Evolutionary conservation across 2,329 filamentous ascomycete genomes (phyloP).

Genomic region (Aspergillaceae sp.): DNA sequence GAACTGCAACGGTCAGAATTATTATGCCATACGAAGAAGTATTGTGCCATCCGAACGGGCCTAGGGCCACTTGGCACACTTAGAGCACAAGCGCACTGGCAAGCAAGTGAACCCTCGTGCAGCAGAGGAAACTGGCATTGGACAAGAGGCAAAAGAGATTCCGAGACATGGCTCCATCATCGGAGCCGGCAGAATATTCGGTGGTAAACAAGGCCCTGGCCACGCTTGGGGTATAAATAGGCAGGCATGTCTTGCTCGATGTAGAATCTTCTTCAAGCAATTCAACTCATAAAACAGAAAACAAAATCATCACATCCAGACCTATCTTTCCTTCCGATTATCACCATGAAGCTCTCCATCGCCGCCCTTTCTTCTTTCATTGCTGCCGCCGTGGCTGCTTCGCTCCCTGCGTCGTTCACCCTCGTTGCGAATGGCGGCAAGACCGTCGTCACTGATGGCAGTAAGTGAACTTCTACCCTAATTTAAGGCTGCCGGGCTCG

Average conservation of each 20-base stretch:
- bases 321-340: neutral
- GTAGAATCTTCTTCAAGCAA: neutral
- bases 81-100: too few relatives aligned
- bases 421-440: slow-evolving; percentile 7
- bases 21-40: too few relatives aligned
- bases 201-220: neutral
- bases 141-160: too few relatives aligned
- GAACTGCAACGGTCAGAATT: too few relatives aligned
- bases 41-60: too few relatives aligned
- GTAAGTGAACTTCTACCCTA: slow-evolving; percentile 9
- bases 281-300: too few relatives aligned
- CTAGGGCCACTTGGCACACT: too few relatives aligned
- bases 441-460: slow-evolving; percentile 14
- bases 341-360: slow-evolving; percentile 7
- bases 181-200: neutral
- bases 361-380: slow-evolving; percentile 6
- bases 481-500: neutral
- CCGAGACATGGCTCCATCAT: neutral
- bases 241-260: neutral
- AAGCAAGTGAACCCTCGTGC: too few relatives aligned
- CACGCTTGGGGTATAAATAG: neutral
- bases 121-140: too few relatives aligned
- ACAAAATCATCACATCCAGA: neutral
- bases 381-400: slow-evolving; percentile 2
- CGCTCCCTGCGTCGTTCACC: slow-evolving; percentile 6